These are phyloP conservation scores for Trypanosoma boissoni DNA, from an alignment of 208 protist species.

Conservation along the genomic window DNA sequence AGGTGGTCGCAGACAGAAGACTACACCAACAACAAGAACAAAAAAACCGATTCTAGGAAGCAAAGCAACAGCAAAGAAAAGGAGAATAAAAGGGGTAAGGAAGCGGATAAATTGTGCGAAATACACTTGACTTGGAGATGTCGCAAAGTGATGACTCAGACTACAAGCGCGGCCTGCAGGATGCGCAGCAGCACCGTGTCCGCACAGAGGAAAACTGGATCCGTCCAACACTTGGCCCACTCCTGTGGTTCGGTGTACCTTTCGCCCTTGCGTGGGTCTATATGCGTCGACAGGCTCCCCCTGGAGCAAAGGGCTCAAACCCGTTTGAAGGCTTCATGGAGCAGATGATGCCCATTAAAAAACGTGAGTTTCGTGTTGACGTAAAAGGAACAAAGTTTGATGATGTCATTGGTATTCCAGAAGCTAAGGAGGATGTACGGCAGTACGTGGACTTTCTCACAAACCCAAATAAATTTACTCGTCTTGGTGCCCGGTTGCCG, in stretches of 20 bases:
- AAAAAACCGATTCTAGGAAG: no score
- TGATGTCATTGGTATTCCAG: conserved; percentile 96
- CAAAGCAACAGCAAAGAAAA: conserved; percentile 5
- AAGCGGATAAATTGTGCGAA: no score
- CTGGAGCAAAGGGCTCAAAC: conserved; percentile 26
- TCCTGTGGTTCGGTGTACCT: conserved; percentile 76
- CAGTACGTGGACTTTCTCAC: conserved; percentile 98
- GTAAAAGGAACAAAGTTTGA: conserved; percentile 81
- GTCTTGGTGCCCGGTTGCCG: conserved; percentile 95
- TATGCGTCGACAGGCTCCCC: conserved; percentile 40
- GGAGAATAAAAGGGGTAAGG: neutral
- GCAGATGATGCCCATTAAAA: conserved; percentile 88
- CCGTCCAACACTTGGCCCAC: conserved; percentile 59
- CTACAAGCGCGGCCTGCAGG: conserved; percentile 66
- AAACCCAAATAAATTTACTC: conserved; percentile 93
- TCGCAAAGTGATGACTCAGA: conserved; percentile 21
- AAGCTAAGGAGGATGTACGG: conserved; percentile 96
- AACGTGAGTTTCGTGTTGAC: conserved; percentile 83
- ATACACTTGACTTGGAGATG: neutral
- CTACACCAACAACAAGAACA: no score
- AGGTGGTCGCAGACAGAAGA: no score
- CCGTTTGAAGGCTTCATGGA: conserved; percentile 82
- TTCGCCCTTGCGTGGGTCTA: conserved; percentile 55
- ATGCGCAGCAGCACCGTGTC: conserved; percentile 62
- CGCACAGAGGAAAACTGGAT: conserved; percentile 84